Evolutionary conservation across 495 filamentous ascomycete genomes (phyloP), one percentile per base, ranked within the genome.

Genomic region (Articulospora tetracladia): DNA sequence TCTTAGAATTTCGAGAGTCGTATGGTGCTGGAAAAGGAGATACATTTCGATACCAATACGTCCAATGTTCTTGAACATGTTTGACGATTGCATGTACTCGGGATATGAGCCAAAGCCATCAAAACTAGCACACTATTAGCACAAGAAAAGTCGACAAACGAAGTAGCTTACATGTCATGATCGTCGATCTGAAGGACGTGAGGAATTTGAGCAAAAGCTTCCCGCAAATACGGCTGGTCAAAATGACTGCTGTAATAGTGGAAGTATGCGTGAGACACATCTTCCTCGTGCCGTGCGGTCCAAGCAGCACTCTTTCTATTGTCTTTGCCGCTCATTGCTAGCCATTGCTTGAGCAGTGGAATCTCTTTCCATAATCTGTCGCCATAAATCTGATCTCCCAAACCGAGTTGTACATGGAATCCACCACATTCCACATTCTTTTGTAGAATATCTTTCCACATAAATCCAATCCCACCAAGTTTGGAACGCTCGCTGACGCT

Each of bases 371-470:
- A 98, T 68, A 98, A 79, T 17, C 94, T 78, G 73, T 98, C 94
- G 0, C 92, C 95, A 73, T 95, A 98, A 57, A 98, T 94, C 73
- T 98, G 95, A 53, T 92, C 91, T 34, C 94, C 94, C 1, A 97
- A 77, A 23, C 92, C 93, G 8, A 98, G 77, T 67, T 98, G 94
- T 3, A 87, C 84, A 67, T 98, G 94, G 73, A 98, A 98, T 11
- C 94, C 94, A 54, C 92, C 92, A 66, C 91, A 95, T 65, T 98
- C 94, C 41, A 89, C 83, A 71, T 98, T 95, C 78, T 97, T 98
- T 72, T 96, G 93, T 73, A 98, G 83, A 28, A 98, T 91, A 68
- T 98, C 94, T 64, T 96, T 97, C 94, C 94, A 98, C 94, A 98
- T 96, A 69, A 90, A 92, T 0, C 92, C 90, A 8, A 92, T 80